Percentiles rank a stretch among this genome's conserved stretches.
Conservation (phyloP, 148 eudicot species). For the Rhododendron williamsianum region DNA sequence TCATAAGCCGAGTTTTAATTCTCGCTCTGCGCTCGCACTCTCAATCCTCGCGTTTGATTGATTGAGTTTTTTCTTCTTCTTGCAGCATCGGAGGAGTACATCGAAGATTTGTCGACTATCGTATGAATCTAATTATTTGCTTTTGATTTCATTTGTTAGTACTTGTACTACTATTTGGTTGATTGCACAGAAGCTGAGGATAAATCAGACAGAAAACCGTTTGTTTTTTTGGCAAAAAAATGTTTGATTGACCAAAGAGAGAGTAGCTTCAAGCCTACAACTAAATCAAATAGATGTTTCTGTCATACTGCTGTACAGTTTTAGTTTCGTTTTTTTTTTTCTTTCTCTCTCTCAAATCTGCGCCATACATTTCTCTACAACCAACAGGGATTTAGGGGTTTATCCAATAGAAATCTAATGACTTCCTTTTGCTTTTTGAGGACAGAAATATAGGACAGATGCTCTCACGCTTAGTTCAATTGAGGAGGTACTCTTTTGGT, state of each 20-base stretch:
- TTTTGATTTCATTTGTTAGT: neutral
- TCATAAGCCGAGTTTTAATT: neutral
- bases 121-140: constrained; percentile 35
- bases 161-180: neutral
- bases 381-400: neutral
- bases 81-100: constrained; percentile 40
- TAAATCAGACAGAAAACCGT: neutral
- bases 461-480: constrained; percentile 40
- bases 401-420: neutral
- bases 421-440: constrained; percentile 14
- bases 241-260: neutral
- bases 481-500: constrained; percentile 43
- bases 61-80: neutral
- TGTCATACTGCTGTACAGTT: neutral
- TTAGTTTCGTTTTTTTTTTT: neutral
- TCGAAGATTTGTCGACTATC: constrained; percentile 65
- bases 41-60: neutral
- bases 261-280: neutral
- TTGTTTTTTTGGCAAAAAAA: neutral
- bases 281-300: neutral
- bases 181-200: constrained; percentile 7
- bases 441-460: constrained; percentile 61
- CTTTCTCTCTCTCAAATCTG: neutral
- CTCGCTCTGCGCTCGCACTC: no score
- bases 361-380: neutral